Percentiles rank a stretch among this genome's conserved stretches.
phyloP scores from a whole-genome alignment of 371 early-diverging fungal genomes.

The Apophysomyces ossiformis region DNA sequence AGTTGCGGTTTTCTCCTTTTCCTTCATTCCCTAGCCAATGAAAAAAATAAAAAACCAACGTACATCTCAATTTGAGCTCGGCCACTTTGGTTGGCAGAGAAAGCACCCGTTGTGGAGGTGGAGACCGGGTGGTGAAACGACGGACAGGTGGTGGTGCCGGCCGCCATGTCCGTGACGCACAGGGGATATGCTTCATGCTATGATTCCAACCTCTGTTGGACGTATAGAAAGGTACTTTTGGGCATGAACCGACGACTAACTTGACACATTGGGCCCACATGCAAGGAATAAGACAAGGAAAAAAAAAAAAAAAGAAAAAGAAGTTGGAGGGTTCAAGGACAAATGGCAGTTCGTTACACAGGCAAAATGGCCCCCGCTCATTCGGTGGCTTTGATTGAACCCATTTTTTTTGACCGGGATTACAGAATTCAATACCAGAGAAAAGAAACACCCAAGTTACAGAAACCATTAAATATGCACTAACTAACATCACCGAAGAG shows the following conservation, averaged over 20 bases:
- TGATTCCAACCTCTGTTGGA: neutral
- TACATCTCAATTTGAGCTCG: constrained; percentile 40
- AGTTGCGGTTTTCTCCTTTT: neutral
- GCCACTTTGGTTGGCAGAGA: constrained; percentile 30
- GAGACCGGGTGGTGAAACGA: neutral
- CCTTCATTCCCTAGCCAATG: no score
- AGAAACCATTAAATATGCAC: no score
- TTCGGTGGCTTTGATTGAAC: neutral
- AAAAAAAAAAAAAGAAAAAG: no score
- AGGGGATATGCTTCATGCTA: no score
- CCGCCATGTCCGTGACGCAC: no score
- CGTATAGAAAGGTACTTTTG: neutral
- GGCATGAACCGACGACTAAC: neutral
- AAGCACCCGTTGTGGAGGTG: constrained; percentile 1
- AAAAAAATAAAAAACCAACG: neutral
- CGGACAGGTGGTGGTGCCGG: neutral
- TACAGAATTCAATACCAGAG: no score
- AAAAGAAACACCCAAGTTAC: no score
- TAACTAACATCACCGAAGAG: no score
- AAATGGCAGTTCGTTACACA: neutral
- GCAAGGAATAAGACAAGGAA: neutral
- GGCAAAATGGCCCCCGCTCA: neutral
- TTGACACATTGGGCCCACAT: constrained; percentile 7
- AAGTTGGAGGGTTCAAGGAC: neutral
- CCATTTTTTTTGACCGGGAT: no score